Base-by-base conservation (phyloP, 192 early-diverging fungal genomes). In the Linnemannia exigua region DNA sequence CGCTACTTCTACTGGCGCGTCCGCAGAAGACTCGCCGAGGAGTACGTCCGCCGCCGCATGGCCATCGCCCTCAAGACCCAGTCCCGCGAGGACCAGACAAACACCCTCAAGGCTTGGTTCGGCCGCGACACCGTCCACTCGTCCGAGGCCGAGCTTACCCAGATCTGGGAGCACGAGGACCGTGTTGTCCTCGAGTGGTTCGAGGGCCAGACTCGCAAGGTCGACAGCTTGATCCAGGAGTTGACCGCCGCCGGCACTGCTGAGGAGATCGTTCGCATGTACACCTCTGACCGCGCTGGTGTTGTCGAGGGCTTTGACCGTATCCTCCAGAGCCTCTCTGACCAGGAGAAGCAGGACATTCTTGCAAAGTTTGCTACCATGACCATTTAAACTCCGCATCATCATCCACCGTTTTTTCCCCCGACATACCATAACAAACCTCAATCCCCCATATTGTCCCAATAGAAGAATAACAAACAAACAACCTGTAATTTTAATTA, bases 1-100 rank as follows among this genome's bases (percentile, higher is more conserved):
- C 87, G 90, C 28, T 96, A 93, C 94, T 99, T 99, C 89, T 98
- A 96, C 95, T 96, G 96, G 94, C 94, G 98, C 79, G 90, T 98
- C 58, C 91, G 92, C 79, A 94, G 97, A 74, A 89, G 97, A 41
- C 87, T 99, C 66, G 80, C 85, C 33, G 98, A 99, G 87, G 93
- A 95, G 82, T 92, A 97, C 76, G 80, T 94, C 75, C 90, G 92
- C 87, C 89, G 91, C 66, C 79, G 90, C 16, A 92, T 96, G 67
- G 37, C 69, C 9, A 70, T 77, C 15, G 94, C 90, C 36, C 87
- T 91, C 74, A 67, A 88, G 48, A 67, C 72, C 25, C 82, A 93
- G 72, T 74, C 88, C 4, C 92, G 95, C 44, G 87, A 87, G 6
- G 82, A 92, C 69, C 91, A 92, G 88, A 82, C 79, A 9, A 61